These are phyloP conservation scores for Coffea eugenioides DNA, from an alignment of 257 asterid species.

Conservation along the genomic window DNA sequence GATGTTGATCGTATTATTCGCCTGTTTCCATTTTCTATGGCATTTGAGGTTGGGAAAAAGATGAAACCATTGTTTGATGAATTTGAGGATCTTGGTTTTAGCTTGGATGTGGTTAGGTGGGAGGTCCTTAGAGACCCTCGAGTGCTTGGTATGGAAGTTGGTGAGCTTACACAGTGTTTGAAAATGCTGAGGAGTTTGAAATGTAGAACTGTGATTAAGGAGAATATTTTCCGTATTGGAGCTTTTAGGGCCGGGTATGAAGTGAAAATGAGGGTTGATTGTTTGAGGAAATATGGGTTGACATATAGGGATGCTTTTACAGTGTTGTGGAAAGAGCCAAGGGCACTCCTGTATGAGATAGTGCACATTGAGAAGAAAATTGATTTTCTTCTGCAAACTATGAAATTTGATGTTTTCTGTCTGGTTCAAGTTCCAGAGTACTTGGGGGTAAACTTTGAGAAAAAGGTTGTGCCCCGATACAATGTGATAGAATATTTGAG, in stretches of 20 bases:
- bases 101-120: constrained; percentile 42
- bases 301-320: constrained; percentile 64
- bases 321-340: constrained; percentile 84
- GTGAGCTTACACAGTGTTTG: constrained; percentile 74
- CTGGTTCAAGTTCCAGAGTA: constrained; percentile 71
- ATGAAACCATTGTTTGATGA: constrained; percentile 60
- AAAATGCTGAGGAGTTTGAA: constrained; percentile 61
- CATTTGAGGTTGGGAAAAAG: constrained; percentile 47
- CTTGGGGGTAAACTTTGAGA: constrained; percentile 71
- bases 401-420: constrained; percentile 54
- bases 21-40: constrained; percentile 51
- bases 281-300: constrained; percentile 61
- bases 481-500: constrained; percentile 63
- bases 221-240: constrained; percentile 51
- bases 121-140: constrained; percentile 57
- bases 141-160: constrained; percentile 71
- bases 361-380: constrained; percentile 65
- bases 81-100: constrained; percentile 61
- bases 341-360: constrained; percentile 51
- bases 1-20: constrained; percentile 47
- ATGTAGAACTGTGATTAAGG: constrained; percentile 55
- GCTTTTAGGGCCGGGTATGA: constrained; percentile 60
- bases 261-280: constrained; percentile 66
- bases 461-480: constrained; percentile 74
- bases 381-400: constrained; percentile 48